Conservation (phyloP, 208 protist species). For the Novymonas esmeraldas region DNA sequence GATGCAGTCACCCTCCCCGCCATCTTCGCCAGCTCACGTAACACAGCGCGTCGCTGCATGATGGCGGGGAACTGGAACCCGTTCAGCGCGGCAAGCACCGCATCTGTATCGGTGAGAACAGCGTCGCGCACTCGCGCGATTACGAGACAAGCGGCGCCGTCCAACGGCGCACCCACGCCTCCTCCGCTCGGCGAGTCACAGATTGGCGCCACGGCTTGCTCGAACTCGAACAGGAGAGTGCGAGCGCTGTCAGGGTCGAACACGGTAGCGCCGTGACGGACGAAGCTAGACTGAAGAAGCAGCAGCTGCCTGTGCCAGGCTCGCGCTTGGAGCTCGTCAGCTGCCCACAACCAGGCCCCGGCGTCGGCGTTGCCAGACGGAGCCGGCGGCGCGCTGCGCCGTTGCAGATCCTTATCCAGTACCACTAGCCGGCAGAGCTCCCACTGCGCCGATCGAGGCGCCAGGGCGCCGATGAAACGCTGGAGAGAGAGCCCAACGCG, state of each 20-base stretch:
- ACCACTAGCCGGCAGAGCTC: conserved; percentile 25
- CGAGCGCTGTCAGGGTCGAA: conserved; percentile 25
- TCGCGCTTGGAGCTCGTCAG: conserved; percentile 6
- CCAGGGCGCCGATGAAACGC: conserved; percentile 4
- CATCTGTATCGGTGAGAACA: conserved; percentile 14
- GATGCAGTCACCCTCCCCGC: not conserved
- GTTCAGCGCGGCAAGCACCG: conserved; percentile 21
- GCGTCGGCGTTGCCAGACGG: not conserved
- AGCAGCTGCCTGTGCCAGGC: conserved; percentile 17
- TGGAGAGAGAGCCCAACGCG: conserved; percentile 3
- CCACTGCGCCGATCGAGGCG: conserved; percentile 17
- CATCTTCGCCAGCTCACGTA: conserved; percentile 8
- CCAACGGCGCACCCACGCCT: not conserved
- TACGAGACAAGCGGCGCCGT: conserved; percentile 7
- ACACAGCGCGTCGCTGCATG: conserved; percentile 13
- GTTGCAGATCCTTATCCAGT: conserved; percentile 12
- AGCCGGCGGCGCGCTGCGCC: not conserved
- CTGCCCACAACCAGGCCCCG: not conserved
- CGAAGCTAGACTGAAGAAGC: conserved; percentile 21
- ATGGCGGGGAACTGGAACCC: conserved; percentile 20
- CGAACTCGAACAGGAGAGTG: conserved; percentile 35
- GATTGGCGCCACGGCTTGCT: conserved; percentile 11
- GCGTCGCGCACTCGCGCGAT: conserved; percentile 3
- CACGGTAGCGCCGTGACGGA: not conserved
- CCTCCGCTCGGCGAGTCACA: not conserved